A percentile compares a stretch with the other conserved stretches of the same genome.
Conservation (phyloP, 164 flowering plant species). For the Warburgia ugandensis region DNA sequence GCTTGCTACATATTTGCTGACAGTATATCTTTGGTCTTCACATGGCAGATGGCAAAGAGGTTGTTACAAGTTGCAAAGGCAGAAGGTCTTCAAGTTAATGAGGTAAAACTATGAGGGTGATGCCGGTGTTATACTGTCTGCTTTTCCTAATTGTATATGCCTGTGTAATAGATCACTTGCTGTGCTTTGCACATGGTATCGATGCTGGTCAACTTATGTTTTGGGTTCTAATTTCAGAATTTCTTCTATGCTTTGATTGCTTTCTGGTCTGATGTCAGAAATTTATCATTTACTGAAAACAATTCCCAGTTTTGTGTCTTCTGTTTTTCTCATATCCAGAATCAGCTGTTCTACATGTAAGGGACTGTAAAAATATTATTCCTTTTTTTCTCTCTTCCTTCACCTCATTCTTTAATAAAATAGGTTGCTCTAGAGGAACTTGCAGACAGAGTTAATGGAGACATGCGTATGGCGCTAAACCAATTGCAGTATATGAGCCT, state of each 20-base stretch:
- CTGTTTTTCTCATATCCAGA: neutral
- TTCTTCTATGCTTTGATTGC: no score
- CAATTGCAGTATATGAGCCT: slow-evolving; percentile 94
- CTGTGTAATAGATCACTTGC: neutral
- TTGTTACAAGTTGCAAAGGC: slow-evolving; percentile 69
- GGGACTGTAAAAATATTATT: neutral
- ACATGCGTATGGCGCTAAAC: slow-evolving; percentile 94
- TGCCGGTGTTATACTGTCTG: neutral
- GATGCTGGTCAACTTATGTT: no score
- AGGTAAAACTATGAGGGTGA: slow-evolving; percentile 37
- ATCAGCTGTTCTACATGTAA: no score
- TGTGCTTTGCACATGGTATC: no score
- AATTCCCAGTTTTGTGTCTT: no score
- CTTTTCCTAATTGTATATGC: neutral
- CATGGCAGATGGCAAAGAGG: slow-evolving; percentile 86
- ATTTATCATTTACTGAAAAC: no score
- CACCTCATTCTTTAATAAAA: slow-evolving; percentile 1
- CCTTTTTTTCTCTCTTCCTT: neutral
- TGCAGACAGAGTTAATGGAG: slow-evolving; percentile 92
- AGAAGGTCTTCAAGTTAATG: slow-evolving; percentile 82
- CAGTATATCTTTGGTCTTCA: slow-evolving; percentile 1
- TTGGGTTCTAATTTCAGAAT: no score
- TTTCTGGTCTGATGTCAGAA: no score
- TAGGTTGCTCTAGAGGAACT: slow-evolving; percentile 96
- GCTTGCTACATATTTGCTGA: slow-evolving; percentile 2